phyloP scores from a whole-genome alignment of 179 eudicot species.

The Sideroxylon spinosum region DNA sequence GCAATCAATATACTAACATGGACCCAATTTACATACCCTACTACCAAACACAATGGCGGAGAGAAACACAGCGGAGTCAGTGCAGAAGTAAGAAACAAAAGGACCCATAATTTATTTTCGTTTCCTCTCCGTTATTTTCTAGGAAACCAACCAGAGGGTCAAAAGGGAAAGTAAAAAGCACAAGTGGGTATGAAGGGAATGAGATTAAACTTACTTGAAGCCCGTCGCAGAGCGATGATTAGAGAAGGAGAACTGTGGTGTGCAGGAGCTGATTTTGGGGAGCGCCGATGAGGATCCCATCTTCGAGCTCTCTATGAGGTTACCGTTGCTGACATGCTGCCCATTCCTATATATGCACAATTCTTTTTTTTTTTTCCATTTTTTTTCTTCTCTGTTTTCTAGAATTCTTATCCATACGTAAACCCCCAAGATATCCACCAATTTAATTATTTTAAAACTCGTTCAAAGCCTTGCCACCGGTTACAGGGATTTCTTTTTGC shows the following conservation, averaged over 20 bases:
- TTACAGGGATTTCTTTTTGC: no score
- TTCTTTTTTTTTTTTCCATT: no score
- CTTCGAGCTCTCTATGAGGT: background rate
- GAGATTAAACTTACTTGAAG: conserved; percentile 10
- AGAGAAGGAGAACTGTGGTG: background rate
- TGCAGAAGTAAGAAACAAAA: background rate
- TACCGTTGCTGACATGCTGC: no score
- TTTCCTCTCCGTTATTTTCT: background rate
- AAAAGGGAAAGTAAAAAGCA: background rate
- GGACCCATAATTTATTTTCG: background rate
- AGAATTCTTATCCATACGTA: no score
- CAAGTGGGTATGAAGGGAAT: background rate
- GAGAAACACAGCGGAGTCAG: background rate
- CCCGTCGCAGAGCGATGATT: background rate
- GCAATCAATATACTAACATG: background rate
- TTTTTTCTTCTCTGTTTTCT: no score
- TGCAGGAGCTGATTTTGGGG: background rate
- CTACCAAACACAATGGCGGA: background rate
- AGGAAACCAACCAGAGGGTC: background rate
- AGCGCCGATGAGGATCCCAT: conserved; percentile 11
- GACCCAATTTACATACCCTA: background rate
- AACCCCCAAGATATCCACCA: no score
- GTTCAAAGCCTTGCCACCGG: no score
- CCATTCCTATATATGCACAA: background rate
- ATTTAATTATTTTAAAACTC: no score